Evolutionary conservation across 2,329 filamentous ascomycete species (phyloP).

Genomic region (Pseudocercospora crystallina): DNA sequence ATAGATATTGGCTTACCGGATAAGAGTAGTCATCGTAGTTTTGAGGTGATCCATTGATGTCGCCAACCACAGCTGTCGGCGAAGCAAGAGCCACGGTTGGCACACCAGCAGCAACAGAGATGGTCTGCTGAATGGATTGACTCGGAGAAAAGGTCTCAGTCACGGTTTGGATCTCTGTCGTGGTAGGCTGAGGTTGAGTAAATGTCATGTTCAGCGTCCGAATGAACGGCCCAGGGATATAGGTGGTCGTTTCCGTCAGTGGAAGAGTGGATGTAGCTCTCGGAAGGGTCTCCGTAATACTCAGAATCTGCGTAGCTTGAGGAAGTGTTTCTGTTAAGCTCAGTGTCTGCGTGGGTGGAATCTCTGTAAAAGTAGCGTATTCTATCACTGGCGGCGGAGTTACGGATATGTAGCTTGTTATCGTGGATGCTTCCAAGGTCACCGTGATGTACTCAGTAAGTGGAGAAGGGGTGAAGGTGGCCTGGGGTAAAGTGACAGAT

Average conservation of each 20-base stretch:
- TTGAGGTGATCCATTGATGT: background rate
- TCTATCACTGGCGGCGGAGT: no score
- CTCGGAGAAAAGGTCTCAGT: no score
- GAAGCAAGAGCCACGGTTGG: constrained; percentile 10
- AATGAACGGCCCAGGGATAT: background rate
- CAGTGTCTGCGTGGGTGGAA: no score
- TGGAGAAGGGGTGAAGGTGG: background rate
- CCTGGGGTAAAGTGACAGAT: background rate
- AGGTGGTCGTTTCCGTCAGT: background rate
- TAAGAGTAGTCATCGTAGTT: constrained; percentile 5
- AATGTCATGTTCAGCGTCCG: background rate
- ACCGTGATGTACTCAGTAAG: background rate
- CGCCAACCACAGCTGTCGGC: constrained; percentile 6
- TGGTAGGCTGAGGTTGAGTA: background rate
- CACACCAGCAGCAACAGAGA: background rate
- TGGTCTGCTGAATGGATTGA: background rate
- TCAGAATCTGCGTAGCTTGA: no score
- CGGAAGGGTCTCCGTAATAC: no score
- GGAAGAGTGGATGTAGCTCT: background rate
- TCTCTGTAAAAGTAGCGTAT: no score
- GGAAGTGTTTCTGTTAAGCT: no score
- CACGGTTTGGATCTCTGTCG: background rate
- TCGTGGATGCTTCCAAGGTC: no score
- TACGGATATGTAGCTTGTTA: no score
- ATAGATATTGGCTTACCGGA: background rate